phyloP scores from a whole-genome alignment of 345 rosid genomes.

The Aurinia saxatilis region DNA sequence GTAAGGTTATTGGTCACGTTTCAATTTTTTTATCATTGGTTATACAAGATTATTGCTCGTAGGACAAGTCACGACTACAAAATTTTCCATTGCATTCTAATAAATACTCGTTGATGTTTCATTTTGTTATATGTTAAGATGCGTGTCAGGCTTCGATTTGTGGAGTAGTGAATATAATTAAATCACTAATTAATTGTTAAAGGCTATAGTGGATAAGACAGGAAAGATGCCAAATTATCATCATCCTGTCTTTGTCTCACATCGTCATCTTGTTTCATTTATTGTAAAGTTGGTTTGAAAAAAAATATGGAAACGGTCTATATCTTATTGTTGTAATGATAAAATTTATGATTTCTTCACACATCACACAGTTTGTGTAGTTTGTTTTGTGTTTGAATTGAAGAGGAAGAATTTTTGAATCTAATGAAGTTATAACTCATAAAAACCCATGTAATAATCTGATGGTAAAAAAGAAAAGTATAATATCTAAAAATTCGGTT shows the following conservation, averaged over 20 bases:
- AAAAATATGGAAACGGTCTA: neutral
- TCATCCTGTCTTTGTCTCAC: neutral
- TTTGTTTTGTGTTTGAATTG: neutral
- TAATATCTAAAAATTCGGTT: too few species aligned
- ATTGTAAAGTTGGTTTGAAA: neutral
- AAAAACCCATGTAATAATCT: too few species aligned
- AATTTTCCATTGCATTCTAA: neutral
- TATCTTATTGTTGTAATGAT: neutral
- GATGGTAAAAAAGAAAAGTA: too few species aligned
- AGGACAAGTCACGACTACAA: neutral
- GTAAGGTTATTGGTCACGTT: conserved; percentile 13
- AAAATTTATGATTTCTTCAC: too few species aligned
- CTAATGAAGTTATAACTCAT: too few species aligned
- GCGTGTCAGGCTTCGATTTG: neutral
- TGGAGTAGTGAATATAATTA: neutral
- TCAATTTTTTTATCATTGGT: neutral
- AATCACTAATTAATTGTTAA: neutral
- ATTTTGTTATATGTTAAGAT: neutral
- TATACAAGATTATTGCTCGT: neutral
- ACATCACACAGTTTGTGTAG: neutral
- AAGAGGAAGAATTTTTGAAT: too few species aligned
- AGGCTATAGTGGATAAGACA: conserved; percentile 2
- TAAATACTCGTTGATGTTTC: neutral
- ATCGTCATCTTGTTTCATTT: neutral
- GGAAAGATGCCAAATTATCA: neutral